A percentile compares a stretch with the other conserved stretches of the same genome.
Conservation (phyloP, 345 rosid genomes). For the Sisymbrium altissimum region DNA sequence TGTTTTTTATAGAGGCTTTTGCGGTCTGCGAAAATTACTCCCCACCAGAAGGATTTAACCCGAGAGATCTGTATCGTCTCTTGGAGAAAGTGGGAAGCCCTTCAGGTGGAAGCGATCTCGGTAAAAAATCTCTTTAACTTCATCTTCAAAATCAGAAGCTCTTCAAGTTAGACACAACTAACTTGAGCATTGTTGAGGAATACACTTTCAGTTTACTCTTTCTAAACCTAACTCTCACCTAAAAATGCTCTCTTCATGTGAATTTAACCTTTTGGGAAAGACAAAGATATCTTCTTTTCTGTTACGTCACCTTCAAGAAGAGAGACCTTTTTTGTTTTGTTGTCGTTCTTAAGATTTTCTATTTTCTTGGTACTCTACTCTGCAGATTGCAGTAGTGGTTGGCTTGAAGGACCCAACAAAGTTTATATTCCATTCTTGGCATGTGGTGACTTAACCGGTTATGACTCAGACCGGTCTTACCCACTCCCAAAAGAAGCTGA, state of each 20-base stretch:
- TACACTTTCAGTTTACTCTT: slow-evolving; percentile 26
- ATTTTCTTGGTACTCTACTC: slow-evolving; percentile 1
- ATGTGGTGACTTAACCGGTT: slow-evolving; percentile 82
- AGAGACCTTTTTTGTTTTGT: neutral
- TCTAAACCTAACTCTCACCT: slow-evolving; percentile 29
- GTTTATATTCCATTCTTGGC: slow-evolving; percentile 91
- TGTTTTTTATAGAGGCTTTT: slow-evolving; percentile 69
- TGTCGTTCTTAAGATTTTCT: neutral
- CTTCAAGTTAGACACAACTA: slow-evolving; percentile 25
- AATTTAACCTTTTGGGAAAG: slow-evolving; percentile 6
- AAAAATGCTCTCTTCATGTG: slow-evolving; percentile 26
- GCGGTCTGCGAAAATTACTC: slow-evolving; percentile 93
- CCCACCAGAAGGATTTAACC: slow-evolving; percentile 84
- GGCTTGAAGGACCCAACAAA: slow-evolving; percentile 92
- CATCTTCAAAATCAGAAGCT: neutral
- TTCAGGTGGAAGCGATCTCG: slow-evolving; percentile 76
- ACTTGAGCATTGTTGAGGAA: slow-evolving; percentile 19
- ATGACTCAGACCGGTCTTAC: slow-evolving; percentile 91
- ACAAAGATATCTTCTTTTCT: slow-evolving; percentile 4
- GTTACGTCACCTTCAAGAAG: slow-evolving; percentile 10
- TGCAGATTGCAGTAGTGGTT: slow-evolving; percentile 87
- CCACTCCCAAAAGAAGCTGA: slow-evolving; percentile 70
- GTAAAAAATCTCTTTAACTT: slow-evolving; percentile 37
- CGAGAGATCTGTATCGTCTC: slow-evolving; percentile 71
- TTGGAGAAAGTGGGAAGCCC: slow-evolving; percentile 90